Conservation (phyloP, 1,284 basidiomycete genomes). For the Xerocomus subilludens region DNA sequence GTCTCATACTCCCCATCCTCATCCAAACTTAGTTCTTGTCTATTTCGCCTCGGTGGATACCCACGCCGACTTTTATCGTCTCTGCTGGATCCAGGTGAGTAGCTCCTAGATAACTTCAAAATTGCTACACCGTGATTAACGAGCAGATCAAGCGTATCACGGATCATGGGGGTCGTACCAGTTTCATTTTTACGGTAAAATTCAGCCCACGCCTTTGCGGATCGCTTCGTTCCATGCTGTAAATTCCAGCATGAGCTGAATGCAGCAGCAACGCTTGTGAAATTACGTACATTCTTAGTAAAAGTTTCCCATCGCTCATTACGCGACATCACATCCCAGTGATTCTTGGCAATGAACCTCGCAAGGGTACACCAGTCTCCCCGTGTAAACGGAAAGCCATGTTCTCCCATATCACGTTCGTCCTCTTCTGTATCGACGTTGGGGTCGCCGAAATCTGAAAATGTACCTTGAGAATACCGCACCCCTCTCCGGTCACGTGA, state of each 20-base stretch:
- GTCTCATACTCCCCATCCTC: conserved; percentile 37
- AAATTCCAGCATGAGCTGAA: conserved; percentile 17
- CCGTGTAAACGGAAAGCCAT: conserved; percentile 61
- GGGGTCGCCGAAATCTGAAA: conserved; percentile 35
- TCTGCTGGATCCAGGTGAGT: conserved; percentile 23
- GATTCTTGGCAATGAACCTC: conserved; percentile 63
- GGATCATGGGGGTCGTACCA: conserved; percentile 54
- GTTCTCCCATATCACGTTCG: conserved; percentile 65
- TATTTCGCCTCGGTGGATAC: conserved; percentile 42
- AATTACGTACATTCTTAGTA: conserved; percentile 59
- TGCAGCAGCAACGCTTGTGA: not conserved
- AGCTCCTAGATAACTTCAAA: conserved; percentile 44
- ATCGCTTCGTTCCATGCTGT: conserved; percentile 62
- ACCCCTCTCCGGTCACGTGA: conserved; percentile 22
- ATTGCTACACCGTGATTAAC: conserved; percentile 38
- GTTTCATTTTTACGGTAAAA: conserved; percentile 64
- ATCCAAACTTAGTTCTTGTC: conserved; percentile 26
- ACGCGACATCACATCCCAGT: conserved; percentile 58
- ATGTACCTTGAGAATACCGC: conserved; percentile 35
- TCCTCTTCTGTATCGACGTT: conserved; percentile 54
- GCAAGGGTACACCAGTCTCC: conserved; percentile 70
- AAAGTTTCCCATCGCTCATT: conserved; percentile 67
- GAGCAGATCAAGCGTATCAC: conserved; percentile 10
- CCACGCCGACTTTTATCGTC: conserved; percentile 34
- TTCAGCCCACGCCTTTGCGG: conserved; percentile 68